Evolutionary conservation across 768 basidiomycete species (phyloP).

Genomic region (Mycena rosella): DNA sequence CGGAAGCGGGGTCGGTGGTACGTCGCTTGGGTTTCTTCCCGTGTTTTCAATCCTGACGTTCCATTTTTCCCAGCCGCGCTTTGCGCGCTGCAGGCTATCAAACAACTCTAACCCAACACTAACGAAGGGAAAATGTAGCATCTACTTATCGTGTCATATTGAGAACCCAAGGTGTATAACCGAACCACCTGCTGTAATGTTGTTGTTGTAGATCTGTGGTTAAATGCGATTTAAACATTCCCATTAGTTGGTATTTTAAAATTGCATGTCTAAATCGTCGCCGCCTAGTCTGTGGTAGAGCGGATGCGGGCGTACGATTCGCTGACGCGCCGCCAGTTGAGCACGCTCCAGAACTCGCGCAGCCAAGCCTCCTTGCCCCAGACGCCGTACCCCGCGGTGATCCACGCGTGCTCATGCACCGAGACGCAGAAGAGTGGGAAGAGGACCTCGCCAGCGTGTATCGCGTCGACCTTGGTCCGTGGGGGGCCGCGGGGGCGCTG

Average conservation of each 20-base stretch:
- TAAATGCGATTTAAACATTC: conserved; percentile 6
- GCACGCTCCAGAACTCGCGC: conserved; percentile 83
- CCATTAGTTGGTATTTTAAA: not conserved
- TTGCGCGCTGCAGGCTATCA: conserved; percentile 86
- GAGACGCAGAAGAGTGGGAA: conserved; percentile 84
- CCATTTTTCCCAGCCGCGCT: conserved; percentile 77
- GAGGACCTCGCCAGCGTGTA: conserved; percentile 65
- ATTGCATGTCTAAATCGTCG: not conserved
- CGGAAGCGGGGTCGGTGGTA: conserved; percentile 97
- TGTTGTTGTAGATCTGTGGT: conserved; percentile 15
- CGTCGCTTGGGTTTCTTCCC: conserved; percentile 44
- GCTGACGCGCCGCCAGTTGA: conserved; percentile 81
- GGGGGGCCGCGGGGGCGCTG: conserved; percentile 29
- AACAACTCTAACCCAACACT: conserved; percentile 51
- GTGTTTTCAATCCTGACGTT: conserved; percentile 20
- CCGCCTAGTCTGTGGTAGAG: not conserved
- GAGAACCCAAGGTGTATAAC: conserved; percentile 19
- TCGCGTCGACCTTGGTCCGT: conserved; percentile 38
- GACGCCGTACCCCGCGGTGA: conserved; percentile 86
- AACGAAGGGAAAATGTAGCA: conserved; percentile 29
- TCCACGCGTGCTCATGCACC: conserved; percentile 89
- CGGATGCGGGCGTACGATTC: conserved; percentile 46
- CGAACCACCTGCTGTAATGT: conserved; percentile 20
- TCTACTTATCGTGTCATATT: conserved; percentile 27
- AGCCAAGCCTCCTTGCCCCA: conserved; percentile 94